A percentile compares a stretch with the other conserved stretches of the same genome.
Evolutionary conservation across 495 filamentous ascomycete genomes (phyloP).

Genomic region (Sporormia fimetaria): DNA sequence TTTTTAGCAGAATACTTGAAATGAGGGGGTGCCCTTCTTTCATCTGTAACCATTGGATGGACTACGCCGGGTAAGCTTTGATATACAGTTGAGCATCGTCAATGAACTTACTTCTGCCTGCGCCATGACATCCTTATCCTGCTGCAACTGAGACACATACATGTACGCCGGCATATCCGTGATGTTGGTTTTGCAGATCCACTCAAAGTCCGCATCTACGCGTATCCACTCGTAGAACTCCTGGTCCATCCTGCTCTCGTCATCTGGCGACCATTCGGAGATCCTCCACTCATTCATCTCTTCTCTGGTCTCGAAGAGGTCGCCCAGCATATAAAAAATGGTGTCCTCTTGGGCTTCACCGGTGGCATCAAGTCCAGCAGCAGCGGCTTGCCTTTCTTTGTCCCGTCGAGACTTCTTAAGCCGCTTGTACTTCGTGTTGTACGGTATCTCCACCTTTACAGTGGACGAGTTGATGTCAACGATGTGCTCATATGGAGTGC

Average conservation of each 20-base stretch:
- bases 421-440: constrained; percentile 98
- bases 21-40: constrained; percentile 59
- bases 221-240: constrained; percentile 98
- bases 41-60: constrained; percentile 48
- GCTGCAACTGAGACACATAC: constrained; percentile 93
- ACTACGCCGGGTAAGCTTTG: constrained; percentile 22
- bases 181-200: constrained; percentile 72
- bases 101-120: constrained; percentile 71
- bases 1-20: constrained; percentile 75
- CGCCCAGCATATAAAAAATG: constrained; percentile 82
- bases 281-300: constrained; percentile 77
- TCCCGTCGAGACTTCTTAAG: constrained; percentile 85
- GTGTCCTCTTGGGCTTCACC: constrained; percentile 70
- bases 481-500: constrained; percentile 96
- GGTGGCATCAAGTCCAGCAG: constrained; percentile 46
- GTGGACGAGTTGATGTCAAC: constrained; percentile 81
- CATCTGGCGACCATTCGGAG: constrained; percentile 74
- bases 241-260: constrained; percentile 80
- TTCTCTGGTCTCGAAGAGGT: constrained; percentile 71
- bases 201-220: constrained; percentile 96
- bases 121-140: constrained; percentile 91
- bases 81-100: neutral
- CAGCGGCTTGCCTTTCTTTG: constrained; percentile 61
- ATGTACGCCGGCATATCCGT: constrained; percentile 79
- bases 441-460: constrained; percentile 83